Percentiles rank a stretch among this genome's conserved stretches.
Conservation (phyloP, 192 early-diverging fungal genomes). For the Backusella tuberculispora region DNA sequence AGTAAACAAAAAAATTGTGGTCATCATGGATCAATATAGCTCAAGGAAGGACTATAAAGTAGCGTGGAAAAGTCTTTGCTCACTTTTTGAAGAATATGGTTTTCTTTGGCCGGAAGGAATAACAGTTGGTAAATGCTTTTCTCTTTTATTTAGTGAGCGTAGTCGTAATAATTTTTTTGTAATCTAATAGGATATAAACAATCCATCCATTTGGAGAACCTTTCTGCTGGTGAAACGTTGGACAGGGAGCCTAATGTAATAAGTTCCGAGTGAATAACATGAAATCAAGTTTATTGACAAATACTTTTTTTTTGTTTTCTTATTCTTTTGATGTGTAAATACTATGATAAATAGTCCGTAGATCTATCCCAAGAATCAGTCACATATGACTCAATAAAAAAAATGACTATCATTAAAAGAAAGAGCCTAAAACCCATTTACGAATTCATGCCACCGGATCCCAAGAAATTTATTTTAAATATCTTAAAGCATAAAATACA, state of each 20-base stretch:
- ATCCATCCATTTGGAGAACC: neutral
- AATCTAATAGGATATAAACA: constrained; percentile 1
- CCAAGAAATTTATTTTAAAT: neutral
- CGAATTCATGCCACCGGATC: neutral
- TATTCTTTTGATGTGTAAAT: neutral
- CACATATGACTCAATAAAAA: constrained; percentile 4
- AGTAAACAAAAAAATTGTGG: neutral
- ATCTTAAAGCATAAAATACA: neutral
- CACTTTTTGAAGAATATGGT: constrained; percentile 8
- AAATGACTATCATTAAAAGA: neutral
- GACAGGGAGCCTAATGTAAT: neutral
- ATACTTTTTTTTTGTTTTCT: neutral
- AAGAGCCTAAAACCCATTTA: neutral
- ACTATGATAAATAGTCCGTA: neutral
- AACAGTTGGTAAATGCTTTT: neutral
- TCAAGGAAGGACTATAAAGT: neutral
- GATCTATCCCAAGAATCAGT: neutral
- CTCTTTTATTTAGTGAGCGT: neutral
- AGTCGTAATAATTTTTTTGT: neutral
- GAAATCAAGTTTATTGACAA: neutral
- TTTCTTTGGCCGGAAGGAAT: constrained; percentile 3
- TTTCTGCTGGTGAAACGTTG: neutral
- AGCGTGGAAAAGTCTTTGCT: neutral
- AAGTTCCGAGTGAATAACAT: neutral
- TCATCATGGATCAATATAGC: neutral